These are phyloP conservation scores for Ceratocystis lukuohia DNA, from an alignment of 2,329 filamentous ascomycete genomes.

Conservation along the genomic window DNA sequence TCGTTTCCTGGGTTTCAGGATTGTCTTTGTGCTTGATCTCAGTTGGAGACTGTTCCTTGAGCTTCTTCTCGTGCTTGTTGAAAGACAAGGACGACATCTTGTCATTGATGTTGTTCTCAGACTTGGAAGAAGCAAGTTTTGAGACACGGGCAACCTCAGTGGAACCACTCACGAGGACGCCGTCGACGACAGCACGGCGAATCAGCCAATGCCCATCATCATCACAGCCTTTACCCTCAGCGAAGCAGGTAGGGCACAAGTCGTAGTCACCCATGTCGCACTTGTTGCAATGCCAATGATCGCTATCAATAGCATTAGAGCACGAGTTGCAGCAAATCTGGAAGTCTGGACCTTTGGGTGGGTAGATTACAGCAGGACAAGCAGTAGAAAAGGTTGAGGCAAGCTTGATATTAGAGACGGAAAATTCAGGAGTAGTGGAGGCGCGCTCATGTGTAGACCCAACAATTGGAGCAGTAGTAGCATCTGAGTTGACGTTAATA, in stretches of 20 bases:
- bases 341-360: conserved; percentile 37
- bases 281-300: conserved; percentile 87
- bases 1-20: no score
- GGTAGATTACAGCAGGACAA: conserved; percentile 20
- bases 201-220: conserved; percentile 82
- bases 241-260: conserved; percentile 69
- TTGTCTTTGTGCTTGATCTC: background rate
- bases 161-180: conserved; percentile 67
- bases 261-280: conserved; percentile 94
- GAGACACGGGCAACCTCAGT: conserved; percentile 53
- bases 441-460: background rate
- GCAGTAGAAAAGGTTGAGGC: background rate
- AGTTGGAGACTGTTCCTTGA: background rate
- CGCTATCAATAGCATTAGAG: conserved; percentile 59
- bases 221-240: conserved; percentile 61
- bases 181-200: conserved; percentile 70
- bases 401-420: background rate
- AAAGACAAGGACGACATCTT: background rate
- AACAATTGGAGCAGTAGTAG: background rate
- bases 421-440: no score
- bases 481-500: background rate
- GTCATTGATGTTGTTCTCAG: background rate
- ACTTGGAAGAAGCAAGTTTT: background rate
- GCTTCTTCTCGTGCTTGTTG: background rate
- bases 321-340: conserved; percentile 93